Evolutionary conservation across 441 rosid genomes (phyloP), one percentile per base, ranked within the genome.

Genomic region (Erysimum pusillum): DNA sequence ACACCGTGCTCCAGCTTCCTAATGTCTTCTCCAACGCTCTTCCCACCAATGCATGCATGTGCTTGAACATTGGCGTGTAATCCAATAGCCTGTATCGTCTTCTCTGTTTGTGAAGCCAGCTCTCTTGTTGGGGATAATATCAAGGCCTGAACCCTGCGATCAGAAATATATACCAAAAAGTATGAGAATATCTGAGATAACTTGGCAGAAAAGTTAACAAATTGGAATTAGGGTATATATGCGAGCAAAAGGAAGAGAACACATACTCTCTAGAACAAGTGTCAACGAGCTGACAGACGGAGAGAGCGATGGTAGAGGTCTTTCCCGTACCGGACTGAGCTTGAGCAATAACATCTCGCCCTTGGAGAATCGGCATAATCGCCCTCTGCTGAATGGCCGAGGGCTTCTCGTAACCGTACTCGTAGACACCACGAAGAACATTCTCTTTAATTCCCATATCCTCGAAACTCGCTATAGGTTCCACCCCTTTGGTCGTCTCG

Each of bases 271-370:
- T 85, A 66, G 77, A 77, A 8, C 93, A 74, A 38, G 94, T 90
- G 28, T 92, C 92, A 58, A 90, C 87, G 52, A 86, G 62, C 76
- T 95, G 99, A 76, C 97, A 93, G 67, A 85, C 98, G 45, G 97
- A 85, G 75, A 95, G 93, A 7, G 96, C 98, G 76, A 95, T 91
- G 97, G 91, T 90, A 60, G 98, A 90, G 61, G 96, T 93, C 77
- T 95, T 95, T 2, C 99, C 98, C 0, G 97, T 95, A 75, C 99
- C 99, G 14, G 98, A 95, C 70, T 92, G 99, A 6, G 99, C 99
- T 81, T 94, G 98, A 3, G 98, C 98, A 22, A 95, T 95, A 15
- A 93, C 99, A 65, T 95, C 99, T 0, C 97, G 89, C 2, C 98
- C 98, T 74, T 85, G 87, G 39, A 95, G 85, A 48, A 95, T 89